Evolutionary conservation across 1,139 yeast species (phyloP).

Genomic region (Geotrichum siamense): DNA sequence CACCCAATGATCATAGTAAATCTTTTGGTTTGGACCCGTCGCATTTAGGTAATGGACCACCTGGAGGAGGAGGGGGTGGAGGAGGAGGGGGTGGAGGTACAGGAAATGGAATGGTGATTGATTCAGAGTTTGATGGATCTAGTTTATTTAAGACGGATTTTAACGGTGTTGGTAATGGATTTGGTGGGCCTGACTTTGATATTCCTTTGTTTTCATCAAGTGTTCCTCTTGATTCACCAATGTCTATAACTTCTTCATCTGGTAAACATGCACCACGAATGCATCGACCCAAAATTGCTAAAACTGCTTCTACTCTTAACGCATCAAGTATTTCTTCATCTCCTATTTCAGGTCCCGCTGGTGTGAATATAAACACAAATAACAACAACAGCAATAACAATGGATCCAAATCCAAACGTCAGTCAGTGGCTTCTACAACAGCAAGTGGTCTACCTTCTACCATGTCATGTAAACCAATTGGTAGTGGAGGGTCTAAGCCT

Average conservation of each 20-base stretch:
- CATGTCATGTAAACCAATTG: background rate
- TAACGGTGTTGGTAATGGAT: background rate
- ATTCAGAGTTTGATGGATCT: background rate
- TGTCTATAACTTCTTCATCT: background rate
- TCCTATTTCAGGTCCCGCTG: background rate
- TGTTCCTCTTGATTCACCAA: conserved; percentile 3
- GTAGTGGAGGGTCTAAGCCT: background rate
- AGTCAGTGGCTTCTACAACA: background rate
- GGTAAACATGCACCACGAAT: background rate
- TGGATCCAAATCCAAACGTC: background rate
- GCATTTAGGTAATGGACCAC: background rate
- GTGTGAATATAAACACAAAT: too few species aligned
- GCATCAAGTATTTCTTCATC: conserved; percentile 19
- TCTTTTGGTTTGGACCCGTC: background rate
- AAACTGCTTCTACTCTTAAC: conserved; percentile 22
- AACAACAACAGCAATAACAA: too few species aligned
- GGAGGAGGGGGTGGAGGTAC: background rate
- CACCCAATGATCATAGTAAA: background rate
- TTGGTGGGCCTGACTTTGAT: background rate
- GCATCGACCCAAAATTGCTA: conserved; percentile 20
- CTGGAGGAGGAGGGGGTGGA: background rate
- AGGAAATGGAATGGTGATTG: background rate
- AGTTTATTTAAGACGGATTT: background rate
- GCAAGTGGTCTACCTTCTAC: background rate
- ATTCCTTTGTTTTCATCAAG: conserved; percentile 10